Percentiles rank a stretch among this genome's conserved stretches.
These are phyloP conservation scores for Conticribra guillardii DNA, from an alignment of 108 stramenopile species.

Conservation along the genomic window DNA sequence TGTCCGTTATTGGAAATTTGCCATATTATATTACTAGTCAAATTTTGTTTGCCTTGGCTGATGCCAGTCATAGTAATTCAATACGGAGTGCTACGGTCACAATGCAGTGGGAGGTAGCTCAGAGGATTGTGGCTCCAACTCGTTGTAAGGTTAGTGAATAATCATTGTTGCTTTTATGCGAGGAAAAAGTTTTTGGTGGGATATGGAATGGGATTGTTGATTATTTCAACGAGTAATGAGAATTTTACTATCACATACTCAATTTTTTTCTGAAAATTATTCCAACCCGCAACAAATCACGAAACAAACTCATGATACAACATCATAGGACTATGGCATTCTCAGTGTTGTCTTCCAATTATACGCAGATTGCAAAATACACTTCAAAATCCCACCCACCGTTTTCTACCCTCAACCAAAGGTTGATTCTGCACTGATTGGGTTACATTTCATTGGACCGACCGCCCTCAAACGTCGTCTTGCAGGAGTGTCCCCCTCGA, in stretches of 20 bases:
- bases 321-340: conserved; percentile 94
- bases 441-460: conserved; percentile 89
- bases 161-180: no score
- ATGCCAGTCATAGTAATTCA: conserved; percentile 87
- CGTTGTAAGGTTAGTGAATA: conserved; percentile 59
- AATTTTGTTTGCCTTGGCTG: conserved; percentile 95
- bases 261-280: no score
- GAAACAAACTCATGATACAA: no score
- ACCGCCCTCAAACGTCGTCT: conserved; percentile 55
- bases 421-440: conserved; percentile 93
- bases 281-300: no score
- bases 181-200: no score
- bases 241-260: no score
- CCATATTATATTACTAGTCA: conserved; percentile 98
- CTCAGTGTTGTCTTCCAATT: conserved; percentile 95
- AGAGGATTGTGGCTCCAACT: conserved; percentile 86
- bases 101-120: conserved; percentile 97
- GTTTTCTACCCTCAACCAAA: conserved; percentile 98
- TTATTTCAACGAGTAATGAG: no score
- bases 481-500: conserved; percentile 78
- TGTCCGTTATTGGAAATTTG: conserved; percentile 94
- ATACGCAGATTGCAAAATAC: conserved; percentile 79
- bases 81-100: conserved; percentile 93
- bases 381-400: conserved; percentile 97
- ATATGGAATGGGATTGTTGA: no score